Evolutionary conservation across 371 early-diverging fungal species (phyloP), one percentile per base, ranked within the genome.

Genomic region (Mortierella sp.): DNA sequence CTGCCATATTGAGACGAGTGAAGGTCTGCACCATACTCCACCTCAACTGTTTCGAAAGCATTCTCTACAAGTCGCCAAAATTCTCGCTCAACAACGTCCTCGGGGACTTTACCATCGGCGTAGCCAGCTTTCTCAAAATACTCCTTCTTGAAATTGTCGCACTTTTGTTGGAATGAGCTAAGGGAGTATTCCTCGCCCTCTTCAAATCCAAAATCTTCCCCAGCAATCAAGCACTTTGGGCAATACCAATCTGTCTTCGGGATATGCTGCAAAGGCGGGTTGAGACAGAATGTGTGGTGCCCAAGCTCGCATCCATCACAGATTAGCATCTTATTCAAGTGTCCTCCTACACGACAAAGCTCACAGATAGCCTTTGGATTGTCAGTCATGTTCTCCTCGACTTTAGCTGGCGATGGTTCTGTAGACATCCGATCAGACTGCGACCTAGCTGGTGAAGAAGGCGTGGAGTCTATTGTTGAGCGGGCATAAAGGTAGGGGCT

Each of bases 11-110:
- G 91, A 9, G 95, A 92, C 18, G 97, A 93, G 75, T 96, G 97
- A 62, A 97, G 84, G 81, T 98, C 98, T 5, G 98, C 98, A 10
- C 98, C 99, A 74, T 98, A 98, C 84, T 97, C 97, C 0, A 98
- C 97, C 75, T 96, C 94, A 9, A 96, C 94, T 32, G 93, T 92
- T 72, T 97, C 95, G 65, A 93, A 93, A 2, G 96, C 92, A 39
- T 93, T 92, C 55, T 96, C 93, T 0, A 96, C 94, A 35, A 97
- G 88, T 40, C 95, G 84, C 99, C 99, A 98, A 78, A 98, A 98
- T 84, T 97, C 97, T n/a, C 87, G 81, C 84, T 98, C 98, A 30
- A 94, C 92, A 26, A 91, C 93, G 62, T 93, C 91, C 75, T 97
- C 98, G 0, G 93, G 85, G 1, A 96, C 91, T 11, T 84, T 68